A percentile compares a stretch with the other conserved stretches of the same genome.
Conservation (phyloP, 2,329 filamentous ascomycete genomes). For the Colletotrichum echinochloae region DNA sequence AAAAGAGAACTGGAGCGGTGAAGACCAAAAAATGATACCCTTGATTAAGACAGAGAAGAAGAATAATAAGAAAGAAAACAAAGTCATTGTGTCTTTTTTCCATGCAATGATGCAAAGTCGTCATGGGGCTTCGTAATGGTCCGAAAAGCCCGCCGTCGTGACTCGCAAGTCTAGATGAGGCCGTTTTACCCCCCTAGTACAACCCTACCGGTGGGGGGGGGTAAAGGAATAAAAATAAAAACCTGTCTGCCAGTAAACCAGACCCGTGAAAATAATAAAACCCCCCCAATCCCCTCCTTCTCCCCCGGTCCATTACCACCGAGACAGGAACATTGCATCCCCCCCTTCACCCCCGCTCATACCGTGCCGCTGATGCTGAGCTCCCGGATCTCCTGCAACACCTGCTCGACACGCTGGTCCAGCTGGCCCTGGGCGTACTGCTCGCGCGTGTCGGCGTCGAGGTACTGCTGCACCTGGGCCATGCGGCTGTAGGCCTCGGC, state of each 20-base stretch:
- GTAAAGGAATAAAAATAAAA: no score
- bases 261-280: not conserved
- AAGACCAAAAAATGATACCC: conserved; percentile 35
- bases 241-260: not conserved
- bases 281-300: not conserved
- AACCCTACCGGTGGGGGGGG: conserved; percentile 1
- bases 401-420: conserved; percentile 92
- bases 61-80: conserved; percentile 7
- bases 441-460: conserved; percentile 94
- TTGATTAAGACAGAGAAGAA: conserved; percentile 32
- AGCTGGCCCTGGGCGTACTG: conserved; percentile 95
- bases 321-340: no score
- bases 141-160: not conserved
- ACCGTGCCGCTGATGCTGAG: conserved; percentile 87
- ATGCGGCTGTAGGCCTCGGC: conserved; percentile 97
- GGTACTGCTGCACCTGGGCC: conserved; percentile 99
- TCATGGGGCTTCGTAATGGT: conserved; percentile 5
- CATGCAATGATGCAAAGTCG: conserved; percentile 28
- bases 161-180: conserved; percentile 23
- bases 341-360: conserved; percentile 48
- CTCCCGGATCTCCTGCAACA: conserved; percentile 95
- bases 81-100: conserved; percentile 32
- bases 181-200: conserved; percentile 18
- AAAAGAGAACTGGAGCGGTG: not conserved
- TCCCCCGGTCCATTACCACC: conserved; percentile 15